Evolutionary conservation across 2,329 filamentous ascomycete genomes (phyloP), one percentile per base, ranked within the genome.

Genomic region (Aspergillus neoniger): DNA sequence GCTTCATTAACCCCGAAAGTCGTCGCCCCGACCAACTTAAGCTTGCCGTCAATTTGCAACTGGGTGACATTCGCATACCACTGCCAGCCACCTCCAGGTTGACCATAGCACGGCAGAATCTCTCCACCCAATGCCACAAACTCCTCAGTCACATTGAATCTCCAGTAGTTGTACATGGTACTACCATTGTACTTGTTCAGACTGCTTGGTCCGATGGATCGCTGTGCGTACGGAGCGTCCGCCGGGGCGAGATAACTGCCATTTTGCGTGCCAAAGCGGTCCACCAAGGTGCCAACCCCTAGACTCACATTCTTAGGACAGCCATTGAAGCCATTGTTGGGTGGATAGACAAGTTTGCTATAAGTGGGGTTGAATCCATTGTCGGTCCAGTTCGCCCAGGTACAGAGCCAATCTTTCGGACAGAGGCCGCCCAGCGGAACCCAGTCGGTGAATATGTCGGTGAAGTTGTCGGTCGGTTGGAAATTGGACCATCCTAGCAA

Each of bases 91-190:
- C 41, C 41, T 2, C 53, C 53, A 14, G 53, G 53, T 17, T 55
- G 53, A 2, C 53, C 39, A n/a, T 36, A 47, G 39, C 53, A 55
- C n/a, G 53, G 53, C 39, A 55, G n/a, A 4, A 55, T 30, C 23
- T 36, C 25, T 5, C 53, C 53, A 3, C 36, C 25, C 10, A 36
- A 8, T 6, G 53, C 53, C 7, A 6, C 7, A 9, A 55, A 55
- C 10, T 17, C n/a, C 5, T 6, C 2, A 2, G 6, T 32, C 15
- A 55, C 53, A 39, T 23, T 25, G 32, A 32, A 55, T n/a, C 12
- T 10, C 53, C 53, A 55, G n/a, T 55, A 55, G 30, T 55, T 55
- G 17, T 47, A 55, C n/a, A 36, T 12, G 14, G 53, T 47, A 15
- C 53, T 55, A 21, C 10, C 25, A 15, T 14, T 6, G 15, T 15